Evolutionary conservation across 163 green algal genomes (phyloP).

Genomic region (Scenedesmus sp.): DNA sequence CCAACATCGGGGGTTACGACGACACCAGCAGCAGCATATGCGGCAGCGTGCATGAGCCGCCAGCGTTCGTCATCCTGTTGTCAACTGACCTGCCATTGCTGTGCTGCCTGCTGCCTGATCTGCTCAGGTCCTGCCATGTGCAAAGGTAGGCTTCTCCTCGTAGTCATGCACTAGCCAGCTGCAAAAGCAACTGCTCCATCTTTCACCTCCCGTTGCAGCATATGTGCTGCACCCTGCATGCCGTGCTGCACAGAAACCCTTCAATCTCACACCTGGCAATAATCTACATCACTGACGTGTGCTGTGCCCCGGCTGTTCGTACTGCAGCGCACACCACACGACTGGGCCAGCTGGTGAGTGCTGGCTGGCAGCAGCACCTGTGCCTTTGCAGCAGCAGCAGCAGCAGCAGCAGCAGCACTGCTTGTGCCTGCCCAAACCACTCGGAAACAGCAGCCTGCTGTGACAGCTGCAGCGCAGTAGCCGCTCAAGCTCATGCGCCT

Average conservation of each 20-base stretch:
- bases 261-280: background rate
- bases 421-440: too few species aligned
- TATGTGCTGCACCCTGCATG: background rate
- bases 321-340: conserved; percentile 28
- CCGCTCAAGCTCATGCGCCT: background rate
- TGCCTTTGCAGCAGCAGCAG: background rate
- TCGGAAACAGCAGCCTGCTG: too few species aligned
- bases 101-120: background rate
- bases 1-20: background rate
- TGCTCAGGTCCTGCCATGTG: conserved; percentile 12
- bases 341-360: conserved; percentile 30
- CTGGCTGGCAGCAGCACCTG: background rate
- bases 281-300: background rate
- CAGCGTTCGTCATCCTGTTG: background rate
- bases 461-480: too few species aligned
- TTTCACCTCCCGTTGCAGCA: too few species aligned
- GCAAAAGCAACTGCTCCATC: too few species aligned
- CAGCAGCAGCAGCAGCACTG: background rate
- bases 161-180: too few species aligned
- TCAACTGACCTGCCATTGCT: background rate
- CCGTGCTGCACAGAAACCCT: background rate
- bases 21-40: background rate
- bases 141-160: background rate
- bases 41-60: background rate
- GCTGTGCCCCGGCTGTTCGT: background rate